Evolutionary conservation across 1,139 yeast species (phyloP).

Genomic region (Blastobotrys apis): DNA sequence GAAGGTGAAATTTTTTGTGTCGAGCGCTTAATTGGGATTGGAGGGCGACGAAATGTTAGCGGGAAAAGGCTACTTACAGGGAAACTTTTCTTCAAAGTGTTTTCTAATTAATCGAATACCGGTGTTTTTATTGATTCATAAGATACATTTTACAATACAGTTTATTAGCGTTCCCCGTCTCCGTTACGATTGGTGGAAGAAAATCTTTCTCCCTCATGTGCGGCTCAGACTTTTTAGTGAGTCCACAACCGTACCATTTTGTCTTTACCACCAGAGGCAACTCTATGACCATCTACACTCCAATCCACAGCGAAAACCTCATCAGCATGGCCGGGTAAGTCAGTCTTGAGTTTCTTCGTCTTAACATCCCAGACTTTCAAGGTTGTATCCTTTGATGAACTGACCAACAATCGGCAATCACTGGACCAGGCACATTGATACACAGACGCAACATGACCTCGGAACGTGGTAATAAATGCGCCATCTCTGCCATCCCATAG

Average conservation of each 20-base stretch:
- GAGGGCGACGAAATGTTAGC: too few relatives aligned
- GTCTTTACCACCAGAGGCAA: slow-evolving; percentile 96
- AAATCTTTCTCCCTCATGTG: neutral
- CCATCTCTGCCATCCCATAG: slow-evolving; percentile 96
- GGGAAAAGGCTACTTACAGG: too few relatives aligned
- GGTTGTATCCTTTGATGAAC: slow-evolving; percentile 95
- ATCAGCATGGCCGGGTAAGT: slow-evolving; percentile 92
- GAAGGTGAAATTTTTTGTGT: too few relatives aligned
- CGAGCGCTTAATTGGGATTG: too few relatives aligned
- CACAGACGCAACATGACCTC: slow-evolving; percentile 98
- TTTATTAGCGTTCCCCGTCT: too few relatives aligned
- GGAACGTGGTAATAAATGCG: slow-evolving; percentile 77
- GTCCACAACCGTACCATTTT: slow-evolving; percentile 92
- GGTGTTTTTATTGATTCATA: too few relatives aligned
- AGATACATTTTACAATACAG: too few relatives aligned
- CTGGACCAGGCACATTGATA: slow-evolving; percentile 99
- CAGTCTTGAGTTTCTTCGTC: slow-evolving; percentile 77
- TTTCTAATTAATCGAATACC: neutral
- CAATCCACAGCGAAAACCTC: slow-evolving; percentile 98
- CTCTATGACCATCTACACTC: slow-evolving; percentile 92
- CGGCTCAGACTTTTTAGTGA: slow-evolving; percentile 45
- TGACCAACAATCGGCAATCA: slow-evolving; percentile 83
- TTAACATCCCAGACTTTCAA: slow-evolving; percentile 95
- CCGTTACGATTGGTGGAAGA: neutral
- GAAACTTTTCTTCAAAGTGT: neutral